A percentile compares a stretch with the other conserved stretches of the same genome.
phyloP scores from a whole-genome alignment of 768 basidiomycete genomes.

The Filobasidium floriforme region DNA sequence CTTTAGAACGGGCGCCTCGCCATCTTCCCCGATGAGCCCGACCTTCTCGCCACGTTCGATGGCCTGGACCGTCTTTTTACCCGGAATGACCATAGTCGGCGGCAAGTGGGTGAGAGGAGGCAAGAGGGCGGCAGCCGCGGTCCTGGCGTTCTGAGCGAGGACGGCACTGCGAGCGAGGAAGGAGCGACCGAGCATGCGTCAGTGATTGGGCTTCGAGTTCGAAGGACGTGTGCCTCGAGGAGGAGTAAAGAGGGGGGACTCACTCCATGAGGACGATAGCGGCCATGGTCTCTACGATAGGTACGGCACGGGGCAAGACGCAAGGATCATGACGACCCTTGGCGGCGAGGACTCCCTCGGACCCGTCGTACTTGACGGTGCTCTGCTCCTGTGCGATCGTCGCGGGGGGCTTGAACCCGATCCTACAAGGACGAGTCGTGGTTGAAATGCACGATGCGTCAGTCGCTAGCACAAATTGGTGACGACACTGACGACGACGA shows the following conservation, averaged over 20 bases:
- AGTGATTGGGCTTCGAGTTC: too few species aligned
- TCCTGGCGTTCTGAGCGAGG: conserved; percentile 78
- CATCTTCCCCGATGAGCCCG: conserved; percentile 5
- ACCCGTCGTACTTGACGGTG: conserved; percentile 90
- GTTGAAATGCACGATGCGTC: neutral
- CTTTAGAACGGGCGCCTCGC: conserved; percentile 15
- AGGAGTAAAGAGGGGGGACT: conserved; percentile 26
- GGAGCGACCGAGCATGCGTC: too few species aligned
- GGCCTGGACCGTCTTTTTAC: conserved; percentile 31
- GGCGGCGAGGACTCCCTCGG: conserved; percentile 75
- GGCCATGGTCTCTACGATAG: conserved; percentile 98
- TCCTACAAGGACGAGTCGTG: conserved; percentile 48
- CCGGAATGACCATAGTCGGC: conserved; percentile 75
- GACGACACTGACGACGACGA: too few species aligned
- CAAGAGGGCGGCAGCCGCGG: conserved; percentile 64
- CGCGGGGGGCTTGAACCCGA: conserved; percentile 97
- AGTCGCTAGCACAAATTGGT: neutral
- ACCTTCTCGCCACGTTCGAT: conserved; percentile 26
- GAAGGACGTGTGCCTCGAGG: neutral
- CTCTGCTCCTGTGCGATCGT: conserved; percentile 87
- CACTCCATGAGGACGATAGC: conserved; percentile 86
- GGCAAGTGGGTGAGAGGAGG: conserved; percentile 77
- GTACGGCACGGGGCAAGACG: conserved; percentile 91
- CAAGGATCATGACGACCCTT: conserved; percentile 94
- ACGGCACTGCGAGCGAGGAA: conserved; percentile 52